Evolutionary conservation across 2,329 filamentous ascomycete genomes (phyloP).

Genomic region (Fusarium sp.): DNA sequence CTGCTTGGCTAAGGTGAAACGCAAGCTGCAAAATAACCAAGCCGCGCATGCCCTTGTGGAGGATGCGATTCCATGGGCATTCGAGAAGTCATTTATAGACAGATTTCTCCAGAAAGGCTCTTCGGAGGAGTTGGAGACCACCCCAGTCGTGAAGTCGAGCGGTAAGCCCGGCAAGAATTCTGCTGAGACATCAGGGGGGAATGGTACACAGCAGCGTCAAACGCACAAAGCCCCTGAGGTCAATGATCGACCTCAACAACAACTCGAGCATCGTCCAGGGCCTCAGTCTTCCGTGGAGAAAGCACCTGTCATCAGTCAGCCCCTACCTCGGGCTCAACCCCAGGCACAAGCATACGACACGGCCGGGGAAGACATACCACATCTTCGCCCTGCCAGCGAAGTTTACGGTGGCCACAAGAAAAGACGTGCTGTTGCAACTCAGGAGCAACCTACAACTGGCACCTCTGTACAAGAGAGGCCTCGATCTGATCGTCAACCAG

Average conservation of each 20-base stretch:
- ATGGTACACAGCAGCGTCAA: not conserved
- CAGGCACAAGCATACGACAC: slow-evolving; percentile 1
- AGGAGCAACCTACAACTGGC: not conserved
- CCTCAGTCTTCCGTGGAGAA: not conserved
- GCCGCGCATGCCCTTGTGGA: slow-evolving; percentile 51
- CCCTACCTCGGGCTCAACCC: not conserved
- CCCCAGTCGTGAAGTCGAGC: not conserved
- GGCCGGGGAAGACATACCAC: slow-evolving; percentile 28
- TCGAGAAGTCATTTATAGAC: slow-evolving; percentile 38
- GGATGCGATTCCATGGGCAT: slow-evolving; percentile 54
- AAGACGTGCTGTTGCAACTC: not conserved
- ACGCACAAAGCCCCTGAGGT: not conserved
- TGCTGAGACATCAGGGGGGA: not conserved
- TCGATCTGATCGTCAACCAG: slow-evolving; percentile 2
- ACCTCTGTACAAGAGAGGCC: not conserved
- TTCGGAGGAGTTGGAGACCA: not conserved
- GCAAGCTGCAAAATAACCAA: slow-evolving; percentile 46
- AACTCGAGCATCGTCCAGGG: not conserved
- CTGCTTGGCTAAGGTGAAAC: slow-evolving; percentile 46
- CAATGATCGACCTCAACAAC: not conserved
- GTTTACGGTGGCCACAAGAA: slow-evolving; percentile 47
- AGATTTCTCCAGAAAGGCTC: not conserved
- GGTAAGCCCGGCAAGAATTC: not conserved
- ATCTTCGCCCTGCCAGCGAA: slow-evolving; percentile 44
- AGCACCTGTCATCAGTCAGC: not conserved